Evolutionary conservation across 1,139 yeast genomes (phyloP).

Genomic region (Taphrina betulina): DNA sequence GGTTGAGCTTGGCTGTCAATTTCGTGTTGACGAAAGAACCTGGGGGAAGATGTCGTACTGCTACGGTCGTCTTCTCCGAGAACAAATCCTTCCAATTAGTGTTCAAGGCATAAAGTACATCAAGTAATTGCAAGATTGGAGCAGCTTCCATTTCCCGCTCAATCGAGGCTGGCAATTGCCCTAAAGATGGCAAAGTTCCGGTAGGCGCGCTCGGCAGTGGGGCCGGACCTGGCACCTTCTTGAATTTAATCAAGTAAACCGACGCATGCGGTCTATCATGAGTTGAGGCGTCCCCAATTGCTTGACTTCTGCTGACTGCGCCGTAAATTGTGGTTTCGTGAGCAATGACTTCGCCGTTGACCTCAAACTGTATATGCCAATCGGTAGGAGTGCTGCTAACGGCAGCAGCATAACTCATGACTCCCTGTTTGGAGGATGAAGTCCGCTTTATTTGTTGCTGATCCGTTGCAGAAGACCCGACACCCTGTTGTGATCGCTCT

Average conservation of each 20-base stretch:
- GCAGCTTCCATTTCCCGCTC: slow-evolving; percentile 51
- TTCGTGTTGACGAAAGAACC: slow-evolving; percentile 71
- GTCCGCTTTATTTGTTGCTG: not conserved
- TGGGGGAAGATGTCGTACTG: slow-evolving; percentile 45
- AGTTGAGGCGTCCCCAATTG: slow-evolving; percentile 41
- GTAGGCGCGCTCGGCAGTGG: slow-evolving; percentile 43
- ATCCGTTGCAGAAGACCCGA: not conserved
- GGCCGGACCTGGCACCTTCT: slow-evolving; percentile 47
- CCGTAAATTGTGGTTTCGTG: slow-evolving; percentile 76
- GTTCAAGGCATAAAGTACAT: slow-evolving; percentile 55
- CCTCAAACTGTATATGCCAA: slow-evolving; percentile 59
- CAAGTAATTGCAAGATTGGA: slow-evolving; percentile 54
- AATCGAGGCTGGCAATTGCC: slow-evolving; percentile 43
- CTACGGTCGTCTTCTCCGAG: slow-evolving; percentile 37
- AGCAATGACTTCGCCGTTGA: slow-evolving; percentile 63
- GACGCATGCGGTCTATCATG: slow-evolving; percentile 36
- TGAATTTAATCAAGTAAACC: slow-evolving; percentile 57
- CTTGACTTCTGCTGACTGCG: slow-evolving; percentile 60
- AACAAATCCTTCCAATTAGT: slow-evolving; percentile 37
- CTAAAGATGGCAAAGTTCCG: slow-evolving; percentile 43
- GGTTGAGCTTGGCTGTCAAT: slow-evolving; percentile 76
- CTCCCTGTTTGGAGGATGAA: slow-evolving; percentile 1
- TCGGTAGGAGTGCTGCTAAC: slow-evolving; percentile 39
- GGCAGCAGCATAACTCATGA: slow-evolving; percentile 36
- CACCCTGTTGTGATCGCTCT: not conserved